Base-by-base conservation (phyloP, 2,329 filamentous ascomycete genomes). In the Fusarium sororula region DNA sequence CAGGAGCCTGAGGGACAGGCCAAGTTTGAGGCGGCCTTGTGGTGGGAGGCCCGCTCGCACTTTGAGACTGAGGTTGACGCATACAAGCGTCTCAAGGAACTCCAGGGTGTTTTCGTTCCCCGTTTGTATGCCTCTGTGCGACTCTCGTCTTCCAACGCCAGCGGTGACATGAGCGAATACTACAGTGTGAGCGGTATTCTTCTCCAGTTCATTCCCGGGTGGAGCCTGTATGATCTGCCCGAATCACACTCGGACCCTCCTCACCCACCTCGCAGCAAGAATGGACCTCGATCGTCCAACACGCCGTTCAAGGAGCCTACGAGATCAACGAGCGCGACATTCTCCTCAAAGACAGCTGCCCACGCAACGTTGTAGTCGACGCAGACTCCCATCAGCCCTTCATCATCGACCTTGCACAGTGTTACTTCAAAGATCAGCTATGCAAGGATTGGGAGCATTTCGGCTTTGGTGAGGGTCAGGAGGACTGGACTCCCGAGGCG, bases 171-270 rank as follows among this genome's bases (percentile, higher is more conserved):
- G 12, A 10, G 6, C 18, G 0, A 28, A 7, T 48, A 48, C 26
- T 28, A 15, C 8, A 28, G 9, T 22, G 20, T 48, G 2, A 48
- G 1, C 4, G 20, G 20, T 11, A 28, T 48, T 48, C 26, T 48
- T 48, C 26, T 48, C 26, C 26, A 48, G 9, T 48, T 48, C 4
- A 28, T 28, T 15, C 20, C 26, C 8, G 18, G 45, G 0, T 15
- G 0, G 0, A 28, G 26, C 13, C 6, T 28, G 0, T 28, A 13
- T 10, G 18, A 48, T 48, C 13, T 47, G 12, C 13, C 45, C 8
- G 26, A 47, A 22, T 22, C 8, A 11, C n/a, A n/a, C n/a, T n/a
- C n/a, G n/a, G n/a, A n/a, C 20, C 45, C 18, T 28, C 20, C 0
- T 11, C 20, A 6, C 45, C 20, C 7, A 28, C 13, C 26, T 28